Conservation (phyloP, 495 filamentous ascomycete species). For the Oidiodendron maius region DNA sequence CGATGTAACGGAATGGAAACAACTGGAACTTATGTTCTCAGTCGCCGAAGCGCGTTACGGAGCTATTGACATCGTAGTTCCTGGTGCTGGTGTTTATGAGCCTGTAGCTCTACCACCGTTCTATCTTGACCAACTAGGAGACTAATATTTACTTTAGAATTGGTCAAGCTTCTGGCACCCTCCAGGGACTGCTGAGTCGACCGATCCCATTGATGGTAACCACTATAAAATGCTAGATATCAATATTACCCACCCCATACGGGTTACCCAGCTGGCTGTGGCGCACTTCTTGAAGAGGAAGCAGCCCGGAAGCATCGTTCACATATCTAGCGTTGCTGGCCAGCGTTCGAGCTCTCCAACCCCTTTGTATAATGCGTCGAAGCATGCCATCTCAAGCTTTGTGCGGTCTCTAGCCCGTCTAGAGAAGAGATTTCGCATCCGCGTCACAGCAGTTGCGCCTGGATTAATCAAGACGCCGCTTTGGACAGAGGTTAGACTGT, state of each 20-base stretch:
- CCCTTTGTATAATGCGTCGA: constrained; percentile 57
- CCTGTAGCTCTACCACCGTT: constrained; percentile 26
- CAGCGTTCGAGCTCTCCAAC: constrained; percentile 41
- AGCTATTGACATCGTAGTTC: constrained; percentile 56
- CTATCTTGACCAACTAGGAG: no score
- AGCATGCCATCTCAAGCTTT: constrained; percentile 55
- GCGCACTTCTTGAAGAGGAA: constrained; percentile 38
- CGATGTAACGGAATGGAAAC: constrained; percentile 52
- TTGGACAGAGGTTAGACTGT: constrained; percentile 56
- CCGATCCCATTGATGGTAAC: constrained; percentile 36
- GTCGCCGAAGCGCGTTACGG: constrained; percentile 49
- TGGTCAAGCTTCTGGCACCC: constrained; percentile 24
- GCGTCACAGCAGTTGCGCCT: constrained; percentile 61
- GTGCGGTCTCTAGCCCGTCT: constrained; percentile 48
- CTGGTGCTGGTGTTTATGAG: constrained; percentile 61
- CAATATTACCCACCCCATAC: constrained; percentile 66
- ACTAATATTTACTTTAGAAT: no score
- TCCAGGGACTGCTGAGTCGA: constrained; percentile 29
- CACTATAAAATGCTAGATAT: constrained; percentile 58
- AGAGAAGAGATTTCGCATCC: constrained; percentile 28
- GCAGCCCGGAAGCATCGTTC: constrained; percentile 34
- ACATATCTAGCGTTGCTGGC: constrained; percentile 59
- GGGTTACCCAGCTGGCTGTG: constrained; percentile 59
- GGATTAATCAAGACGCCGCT: constrained; percentile 62
- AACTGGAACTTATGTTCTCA: constrained; percentile 52